Conservation (phyloP, 768 basidiomycete species). For the Calvatia gigantea region DNA sequence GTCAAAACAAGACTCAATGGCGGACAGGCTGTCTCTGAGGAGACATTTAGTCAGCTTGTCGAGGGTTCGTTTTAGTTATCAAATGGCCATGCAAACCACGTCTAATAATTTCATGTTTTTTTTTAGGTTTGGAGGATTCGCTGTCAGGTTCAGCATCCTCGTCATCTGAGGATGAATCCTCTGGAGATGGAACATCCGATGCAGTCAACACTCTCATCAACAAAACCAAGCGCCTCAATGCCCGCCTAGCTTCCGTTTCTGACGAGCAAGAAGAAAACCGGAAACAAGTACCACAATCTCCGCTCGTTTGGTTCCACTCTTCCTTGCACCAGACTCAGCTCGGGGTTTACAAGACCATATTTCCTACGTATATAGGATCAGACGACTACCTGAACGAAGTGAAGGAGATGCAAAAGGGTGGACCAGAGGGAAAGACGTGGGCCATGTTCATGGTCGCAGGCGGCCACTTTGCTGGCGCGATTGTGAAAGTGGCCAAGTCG, state of each 20-base stretch:
- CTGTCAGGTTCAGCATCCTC: constrained; percentile 90
- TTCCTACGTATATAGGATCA: constrained; percentile 45
- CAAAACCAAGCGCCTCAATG: constrained; percentile 47
- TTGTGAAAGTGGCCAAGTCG: constrained; percentile 65
- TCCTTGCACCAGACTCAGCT: constrained; percentile 78
- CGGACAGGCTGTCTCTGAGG: constrained; percentile 59
- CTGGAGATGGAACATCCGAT: constrained; percentile 49
- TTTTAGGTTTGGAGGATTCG: constrained; percentile 74
- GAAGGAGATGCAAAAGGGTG: constrained; percentile 55
- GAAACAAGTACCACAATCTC: constrained; percentile 44
- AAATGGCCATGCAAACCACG: background rate
- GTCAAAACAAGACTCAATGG: constrained; percentile 77
- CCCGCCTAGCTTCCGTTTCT: constrained; percentile 35
- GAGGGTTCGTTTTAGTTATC: constrained; percentile 54
- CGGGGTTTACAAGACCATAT: constrained; percentile 78
- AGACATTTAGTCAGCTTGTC: constrained; percentile 71
- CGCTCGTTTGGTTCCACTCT: constrained; percentile 89
- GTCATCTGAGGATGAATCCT: constrained; percentile 41
- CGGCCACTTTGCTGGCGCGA: constrained; percentile 95
- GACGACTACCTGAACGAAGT: constrained; percentile 57
- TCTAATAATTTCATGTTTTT: background rate
- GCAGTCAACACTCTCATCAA: constrained; percentile 65
- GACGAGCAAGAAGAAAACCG: constrained; percentile 28
- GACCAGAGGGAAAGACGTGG: constrained; percentile 69
- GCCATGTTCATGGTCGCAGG: constrained; percentile 97